These are phyloP conservation scores for Fusarium newnesense DNA, from an alignment of 2,329 filamentous ascomycete genomes.

Conservation along the genomic window DNA sequence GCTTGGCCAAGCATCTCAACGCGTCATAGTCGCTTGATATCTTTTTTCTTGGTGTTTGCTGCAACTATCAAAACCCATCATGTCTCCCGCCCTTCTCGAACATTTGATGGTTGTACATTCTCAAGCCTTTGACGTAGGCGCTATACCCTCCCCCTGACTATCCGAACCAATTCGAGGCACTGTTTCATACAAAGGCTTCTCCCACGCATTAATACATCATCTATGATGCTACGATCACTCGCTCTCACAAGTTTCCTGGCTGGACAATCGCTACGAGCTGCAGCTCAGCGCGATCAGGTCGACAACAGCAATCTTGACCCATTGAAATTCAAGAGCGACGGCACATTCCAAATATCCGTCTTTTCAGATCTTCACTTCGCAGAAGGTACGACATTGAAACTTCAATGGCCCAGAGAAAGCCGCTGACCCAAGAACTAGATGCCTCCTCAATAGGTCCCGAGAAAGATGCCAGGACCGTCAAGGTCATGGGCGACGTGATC, in stretches of 20 bases:
- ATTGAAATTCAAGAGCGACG: conserved; percentile 23
- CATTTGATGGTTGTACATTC: not conserved
- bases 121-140: not conserved
- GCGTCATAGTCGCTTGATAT: conserved; percentile 17
- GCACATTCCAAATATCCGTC: conserved; percentile 30
- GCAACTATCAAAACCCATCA: not conserved
- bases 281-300: conserved; percentile 2
- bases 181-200: not conserved
- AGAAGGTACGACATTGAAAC: conserved; percentile 2
- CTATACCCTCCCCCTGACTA: not conserved
- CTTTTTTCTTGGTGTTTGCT: not conserved
- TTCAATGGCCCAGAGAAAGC: accelerated
- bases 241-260: conserved; percentile 6
- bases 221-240: conserved; percentile 15
- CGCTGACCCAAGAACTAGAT: conserved; percentile 9
- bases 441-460: conserved; percentile 44
- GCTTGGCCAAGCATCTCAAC: conserved; percentile 18
- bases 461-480: conserved; percentile 50
- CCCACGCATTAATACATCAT: not conserved
- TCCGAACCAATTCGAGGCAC: not conserved
- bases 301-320: conserved; percentile 25
- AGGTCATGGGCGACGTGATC: conserved; percentile 50
- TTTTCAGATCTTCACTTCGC: conserved; percentile 37
- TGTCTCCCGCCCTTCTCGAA: not conserved
- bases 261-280: not conserved